Evolutionary conservation across 768 basidiomycete genomes (phyloP).

Genomic region (Phanerochaete sordida): DNA sequence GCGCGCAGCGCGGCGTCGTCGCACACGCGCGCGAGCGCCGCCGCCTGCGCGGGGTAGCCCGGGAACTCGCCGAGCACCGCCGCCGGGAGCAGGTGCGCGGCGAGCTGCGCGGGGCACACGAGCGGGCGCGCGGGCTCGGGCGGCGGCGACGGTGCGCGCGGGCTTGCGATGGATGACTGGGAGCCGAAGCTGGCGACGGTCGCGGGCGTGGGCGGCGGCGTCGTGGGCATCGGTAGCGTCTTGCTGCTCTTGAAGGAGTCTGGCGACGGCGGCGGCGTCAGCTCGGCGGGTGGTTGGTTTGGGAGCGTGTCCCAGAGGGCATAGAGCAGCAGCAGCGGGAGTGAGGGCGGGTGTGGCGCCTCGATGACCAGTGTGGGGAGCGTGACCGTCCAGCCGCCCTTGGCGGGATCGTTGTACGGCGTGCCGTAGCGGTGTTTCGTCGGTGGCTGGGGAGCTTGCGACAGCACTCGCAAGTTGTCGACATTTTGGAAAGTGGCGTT

Average conservation of each 20-base stretch:
- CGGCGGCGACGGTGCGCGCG: conserved; percentile 22
- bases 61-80: conserved; percentile 56
- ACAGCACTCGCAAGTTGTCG: background rate
- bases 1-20: conserved; percentile 34
- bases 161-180: conserved; percentile 25
- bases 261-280: background rate
- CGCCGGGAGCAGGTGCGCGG: conserved; percentile 50
- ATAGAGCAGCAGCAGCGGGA: conserved; percentile 57
- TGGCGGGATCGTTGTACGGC: conserved; percentile 21
- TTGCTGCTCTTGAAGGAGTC: background rate
- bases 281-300: background rate
- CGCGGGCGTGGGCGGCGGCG: background rate
- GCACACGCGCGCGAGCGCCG: conserved; percentile 40
- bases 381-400: conserved; percentile 34
- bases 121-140: background rate
- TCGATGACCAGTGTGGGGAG: conserved; percentile 47
- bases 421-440: conserved; percentile 31
- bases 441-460: conserved; percentile 14
- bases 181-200: conserved; percentile 34
- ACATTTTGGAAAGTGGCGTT: conserved; percentile 29
- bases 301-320: conserved; percentile 33
- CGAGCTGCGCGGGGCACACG: conserved; percentile 28
- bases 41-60: conserved; percentile 54
- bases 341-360: conserved; percentile 51
- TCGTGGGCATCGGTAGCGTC: background rate